Base-by-base conservation (phyloP, 2,329 filamentous ascomycete species). In the Diaporthe ilicicola region DNA sequence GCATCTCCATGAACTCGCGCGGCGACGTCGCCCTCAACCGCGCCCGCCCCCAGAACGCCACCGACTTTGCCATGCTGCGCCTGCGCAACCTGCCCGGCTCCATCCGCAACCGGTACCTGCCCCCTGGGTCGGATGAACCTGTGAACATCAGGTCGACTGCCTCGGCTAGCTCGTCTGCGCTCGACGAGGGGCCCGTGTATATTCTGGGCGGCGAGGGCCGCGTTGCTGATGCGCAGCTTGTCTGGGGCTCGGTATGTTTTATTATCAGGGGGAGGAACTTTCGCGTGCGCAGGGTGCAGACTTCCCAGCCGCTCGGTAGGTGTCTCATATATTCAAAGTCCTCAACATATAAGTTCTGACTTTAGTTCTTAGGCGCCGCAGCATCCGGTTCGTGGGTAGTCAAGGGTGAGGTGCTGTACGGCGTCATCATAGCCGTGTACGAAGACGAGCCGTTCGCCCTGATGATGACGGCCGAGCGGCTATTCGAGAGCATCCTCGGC, bases 301-400 rank as follows among this genome's bases (percentile, higher is more conserved):
- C 65, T 8, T 32, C 22, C 6, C 39, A 59, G 27, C 64, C 65
- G 8, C 39, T 71, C 13, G 59, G 70, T 69, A 53, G 4, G 70
- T 56, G 8, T n/a, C 24, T 10, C 24, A 1, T 8, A 4, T 34
- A n/a, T 34, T 7, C 10, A 9, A n/a, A 27, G 1, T 5, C 6
- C 9, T 3, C 3, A 2, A 2, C n/a, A 1, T 15, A 5, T 8
- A 17, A 8, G 0, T 24, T 34, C 64, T 71, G 6, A 55, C 13
- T 1, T 7, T 1, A 2, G 4, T 32, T 15, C 15, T n/a, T 12
- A 71, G 64, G 44, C 8, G 54, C 70, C 1, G 70, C 48, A 13
- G 50, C 55, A 19, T 51, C 65, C n/a, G 71, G 71, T 1, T 64
- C 67, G 19, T 72, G 71, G 69, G 67, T 72, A 3, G 71, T 72